Evolutionary conservation across 2,329 filamentous ascomycete species (phyloP), one percentile per base, ranked within the genome.

Genomic region (Pseudonectria foliicola): DNA sequence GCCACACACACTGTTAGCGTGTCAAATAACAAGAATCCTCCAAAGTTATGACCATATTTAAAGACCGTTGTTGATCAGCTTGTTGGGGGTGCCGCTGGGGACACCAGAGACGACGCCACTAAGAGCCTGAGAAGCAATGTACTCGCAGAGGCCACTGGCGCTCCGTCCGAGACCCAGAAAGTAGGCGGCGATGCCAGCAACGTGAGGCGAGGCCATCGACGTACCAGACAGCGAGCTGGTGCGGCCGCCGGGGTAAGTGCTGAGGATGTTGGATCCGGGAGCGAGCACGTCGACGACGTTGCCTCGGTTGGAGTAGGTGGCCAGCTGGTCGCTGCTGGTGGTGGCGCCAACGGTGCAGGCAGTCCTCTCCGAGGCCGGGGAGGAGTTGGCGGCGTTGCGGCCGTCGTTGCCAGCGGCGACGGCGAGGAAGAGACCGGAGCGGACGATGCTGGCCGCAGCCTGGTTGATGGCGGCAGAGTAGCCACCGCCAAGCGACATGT

Each of bases 361-460:
- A 10, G 43, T 53, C 3, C 58, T 25, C 39, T 62, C 64, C 3
- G 62, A 68, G 25, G 68, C 65, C 3, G 70, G 68, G 1, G 68
- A 73, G 46, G 50, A 63, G 48, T 54, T 59, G 13, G 51, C 42
- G 3, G 71, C 68, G 40, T 73, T 58, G 13, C 46, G 45, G 42
- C 56, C 58, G 18, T 62, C 56, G 51, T 76, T 76, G 25, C 73
- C 73, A 13, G 72, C 73, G 6, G 73, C 71, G n/a, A 74, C 71
- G 38, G 66, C 70, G 27, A 73, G 59, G 45, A 72, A 70, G 39
- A 74, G 53, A 25, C 70, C 71, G 3, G 56, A 52, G 13, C 39
- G 38, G 44, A 69, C 57, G 27, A 71, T 59, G 28, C 49, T 53
- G 15, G 56, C 56, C 18, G 71, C 68, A 12, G 69, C 71, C 25